A percentile compares a stretch with the other conserved stretches of the same genome.
These are phyloP conservation scores for Naganishia randhawae DNA, from an alignment of 768 basidiomycete genomes.

Conservation along the genomic window DNA sequence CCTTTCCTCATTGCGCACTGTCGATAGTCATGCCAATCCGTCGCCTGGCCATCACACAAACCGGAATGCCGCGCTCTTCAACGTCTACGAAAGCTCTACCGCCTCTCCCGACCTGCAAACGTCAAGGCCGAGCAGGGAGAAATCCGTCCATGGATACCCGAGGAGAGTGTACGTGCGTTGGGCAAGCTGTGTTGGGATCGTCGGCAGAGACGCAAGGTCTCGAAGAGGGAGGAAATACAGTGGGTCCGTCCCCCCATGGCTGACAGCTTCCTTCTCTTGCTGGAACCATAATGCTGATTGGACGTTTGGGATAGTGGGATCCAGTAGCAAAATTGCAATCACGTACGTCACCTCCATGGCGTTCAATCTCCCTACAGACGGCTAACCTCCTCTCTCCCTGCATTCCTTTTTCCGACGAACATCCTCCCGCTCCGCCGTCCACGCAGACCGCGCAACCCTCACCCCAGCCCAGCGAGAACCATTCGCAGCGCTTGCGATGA, in stretches of 20 bases:
- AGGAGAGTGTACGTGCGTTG: constrained; percentile 74
- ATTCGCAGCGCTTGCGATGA: constrained; percentile 40
- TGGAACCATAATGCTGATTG: not conserved
- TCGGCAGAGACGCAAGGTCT: constrained; percentile 58
- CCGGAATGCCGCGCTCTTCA: constrained; percentile 69
- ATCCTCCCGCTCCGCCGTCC: not conserved
- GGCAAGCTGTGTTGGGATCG: constrained; percentile 69
- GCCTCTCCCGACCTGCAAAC: not conserved
- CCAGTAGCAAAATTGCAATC: constrained; percentile 71
- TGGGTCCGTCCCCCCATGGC: constrained; percentile 56
- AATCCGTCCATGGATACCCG: constrained; percentile 56
- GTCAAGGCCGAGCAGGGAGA: constrained; percentile 12
- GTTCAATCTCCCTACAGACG: no score
- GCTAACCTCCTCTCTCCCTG: constrained; percentile 60
- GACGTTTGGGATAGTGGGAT: constrained; percentile 53
- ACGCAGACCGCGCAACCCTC: constrained; percentile 61
- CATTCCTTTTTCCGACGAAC: constrained; percentile 50
- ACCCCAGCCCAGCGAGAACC: constrained; percentile 34
- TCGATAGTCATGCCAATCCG: constrained; percentile 64
- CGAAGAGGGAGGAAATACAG: constrained; percentile 33
- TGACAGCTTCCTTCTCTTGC: constrained; percentile 1
- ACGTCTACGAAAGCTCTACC: constrained; percentile 52
- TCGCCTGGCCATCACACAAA: constrained; percentile 73
- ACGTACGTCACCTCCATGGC: no score
- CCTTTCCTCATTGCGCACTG: not conserved